A percentile compares a stretch with the other conserved stretches of the same genome.
Conservation (phyloP, 495 filamentous ascomycete species). For the Xylaria nigripes region DNA sequence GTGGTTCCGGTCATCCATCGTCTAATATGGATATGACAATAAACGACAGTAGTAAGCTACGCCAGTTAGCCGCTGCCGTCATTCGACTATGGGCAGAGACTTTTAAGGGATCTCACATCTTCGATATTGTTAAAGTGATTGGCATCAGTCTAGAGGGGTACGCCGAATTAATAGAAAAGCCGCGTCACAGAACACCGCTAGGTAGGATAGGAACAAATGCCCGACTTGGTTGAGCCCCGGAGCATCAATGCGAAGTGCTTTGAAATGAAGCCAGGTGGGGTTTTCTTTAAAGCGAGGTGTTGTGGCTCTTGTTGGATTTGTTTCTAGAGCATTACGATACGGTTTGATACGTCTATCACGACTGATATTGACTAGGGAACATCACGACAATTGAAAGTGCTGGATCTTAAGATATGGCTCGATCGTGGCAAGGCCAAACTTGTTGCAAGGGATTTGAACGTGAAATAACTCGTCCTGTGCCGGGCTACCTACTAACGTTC, state of each 20-base stretch:
- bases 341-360: no score
- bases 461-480: no score
- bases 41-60: conserved; percentile 45
- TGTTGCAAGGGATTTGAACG: no score
- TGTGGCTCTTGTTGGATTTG: not conserved
- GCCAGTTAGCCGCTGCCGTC: conserved; percentile 54
- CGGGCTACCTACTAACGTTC: no score
- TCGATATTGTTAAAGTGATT: conserved; percentile 58
- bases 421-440: no score
- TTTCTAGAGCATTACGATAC: not conserved
- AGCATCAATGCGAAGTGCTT: not conserved
- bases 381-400: no score
- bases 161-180: conserved; percentile 55
- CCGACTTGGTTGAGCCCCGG: conserved; percentile 22
- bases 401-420: no score
- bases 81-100: conserved; percentile 60
- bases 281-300: conserved; percentile 8
- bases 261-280: not conserved
- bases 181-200: conserved; percentile 39
- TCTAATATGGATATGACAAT: conserved; percentile 31
- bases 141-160: conserved; percentile 55
- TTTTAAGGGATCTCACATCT: conserved; percentile 60
- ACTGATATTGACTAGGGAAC: no score
- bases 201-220: conserved; percentile 25
- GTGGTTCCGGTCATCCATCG: conserved; percentile 27